These are phyloP conservation scores for Arbutus unedo DNA, from an alignment of 148 eudicot species.

Conservation along the genomic window DNA sequence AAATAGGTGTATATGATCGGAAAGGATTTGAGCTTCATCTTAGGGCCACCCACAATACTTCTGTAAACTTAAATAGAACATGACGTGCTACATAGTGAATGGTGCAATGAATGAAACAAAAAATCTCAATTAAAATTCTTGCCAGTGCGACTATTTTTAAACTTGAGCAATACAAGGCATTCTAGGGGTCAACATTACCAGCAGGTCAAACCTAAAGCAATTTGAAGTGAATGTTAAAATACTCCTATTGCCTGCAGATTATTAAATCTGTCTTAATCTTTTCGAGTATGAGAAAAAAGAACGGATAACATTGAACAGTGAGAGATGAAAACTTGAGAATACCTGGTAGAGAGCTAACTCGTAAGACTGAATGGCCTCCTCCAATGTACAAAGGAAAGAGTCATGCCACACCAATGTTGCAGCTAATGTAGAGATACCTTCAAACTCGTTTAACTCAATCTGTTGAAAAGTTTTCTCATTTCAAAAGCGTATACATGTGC, in stretches of 20 bases:
- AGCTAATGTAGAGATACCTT: conserved; percentile 53
- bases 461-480: conserved; percentile 30
- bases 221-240: background rate
- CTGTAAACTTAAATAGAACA: background rate
- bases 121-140: too few species aligned
- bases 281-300: background rate
- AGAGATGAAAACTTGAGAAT: conserved; percentile 21
- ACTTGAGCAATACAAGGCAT: background rate
- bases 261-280: background rate
- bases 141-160: background rate
- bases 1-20: background rate
- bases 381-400: conserved; percentile 40
- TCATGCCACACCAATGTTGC: conserved; percentile 86
- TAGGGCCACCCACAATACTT: background rate
- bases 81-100: background rate
- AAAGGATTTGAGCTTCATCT: background rate
- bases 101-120: background rate
- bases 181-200: background rate
- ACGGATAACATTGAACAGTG: conserved; percentile 4
- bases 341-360: conserved; percentile 65
- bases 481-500: conserved; percentile 11
- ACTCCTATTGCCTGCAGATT: background rate
- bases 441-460: conserved; percentile 84
- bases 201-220: background rate
- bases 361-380: conserved; percentile 58